Conservation (phyloP, 2,329 filamentous ascomycete genomes). For the Thelonectria discophora region DNA sequence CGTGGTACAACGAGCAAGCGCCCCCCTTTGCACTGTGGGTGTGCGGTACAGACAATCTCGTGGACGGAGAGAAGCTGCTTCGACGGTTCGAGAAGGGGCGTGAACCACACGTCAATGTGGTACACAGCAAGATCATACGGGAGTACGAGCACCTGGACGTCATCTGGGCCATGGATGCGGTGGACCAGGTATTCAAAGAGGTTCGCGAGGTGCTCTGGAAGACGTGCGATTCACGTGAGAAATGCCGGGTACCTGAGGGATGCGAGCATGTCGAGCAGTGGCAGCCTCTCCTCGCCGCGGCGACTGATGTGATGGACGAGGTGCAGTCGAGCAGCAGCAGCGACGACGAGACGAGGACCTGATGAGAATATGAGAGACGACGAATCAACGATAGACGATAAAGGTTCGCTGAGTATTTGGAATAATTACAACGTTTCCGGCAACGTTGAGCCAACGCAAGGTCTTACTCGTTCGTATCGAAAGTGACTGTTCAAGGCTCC, state of each 20-base stretch:
- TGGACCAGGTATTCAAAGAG: conserved; percentile 84
- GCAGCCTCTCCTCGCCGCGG: conserved; percentile 33
- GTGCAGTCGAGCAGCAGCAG: conserved; percentile 39
- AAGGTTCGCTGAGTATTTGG: neutral
- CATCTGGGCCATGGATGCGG: conserved; percentile 90
- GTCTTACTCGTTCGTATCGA: no score
- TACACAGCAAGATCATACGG: conserved; percentile 83
- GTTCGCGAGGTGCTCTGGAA: conserved; percentile 85
- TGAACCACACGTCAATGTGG: conserved; percentile 82
- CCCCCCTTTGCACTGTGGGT: conserved; percentile 93
- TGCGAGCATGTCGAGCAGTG: conserved; percentile 63
- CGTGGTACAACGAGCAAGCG: conserved; percentile 83
- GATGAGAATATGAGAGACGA: conserved; percentile 18
- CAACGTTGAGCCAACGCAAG: no score
- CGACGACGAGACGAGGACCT: conserved; percentile 19
- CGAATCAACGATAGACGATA: conserved; percentile 8
- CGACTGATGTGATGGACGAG: conserved; percentile 27
- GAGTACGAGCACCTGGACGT: conserved; percentile 95
- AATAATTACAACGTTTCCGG: no score
- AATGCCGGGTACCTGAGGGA: conserved; percentile 71
- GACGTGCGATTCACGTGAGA: conserved; percentile 65
- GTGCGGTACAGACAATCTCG: conserved; percentile 81
- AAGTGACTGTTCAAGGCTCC: no score
- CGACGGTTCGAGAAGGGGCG: conserved; percentile 77
- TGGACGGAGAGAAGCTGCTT: conserved; percentile 81